Conservation (phyloP, 768 basidiomycete genomes). For the Tricholoma terreum region DNA sequence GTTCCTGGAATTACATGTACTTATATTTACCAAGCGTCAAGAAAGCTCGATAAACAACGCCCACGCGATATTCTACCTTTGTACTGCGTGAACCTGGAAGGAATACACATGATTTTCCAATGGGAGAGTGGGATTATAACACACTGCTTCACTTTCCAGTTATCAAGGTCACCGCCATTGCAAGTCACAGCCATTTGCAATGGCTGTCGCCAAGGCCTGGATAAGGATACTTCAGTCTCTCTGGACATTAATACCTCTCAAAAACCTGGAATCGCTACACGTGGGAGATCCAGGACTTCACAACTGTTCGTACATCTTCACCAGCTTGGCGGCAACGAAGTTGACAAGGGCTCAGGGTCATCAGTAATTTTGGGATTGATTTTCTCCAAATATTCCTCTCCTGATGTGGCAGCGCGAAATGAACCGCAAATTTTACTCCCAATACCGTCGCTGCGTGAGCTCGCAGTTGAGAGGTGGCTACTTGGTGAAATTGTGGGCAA, state of each 20-base stretch:
- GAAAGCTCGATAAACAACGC: too few relatives aligned
- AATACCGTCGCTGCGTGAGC: not conserved
- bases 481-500: not conserved
- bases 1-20: too few relatives aligned
- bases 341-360: not conserved
- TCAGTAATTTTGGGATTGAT: not conserved
- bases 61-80: too few relatives aligned
- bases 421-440: not conserved
- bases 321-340: not conserved
- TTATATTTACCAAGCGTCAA: too few relatives aligned
- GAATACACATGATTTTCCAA: too few relatives aligned
- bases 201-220: not conserved
- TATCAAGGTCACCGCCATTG: too few relatives aligned
- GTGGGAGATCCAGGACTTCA: not conserved
- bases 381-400: not conserved
- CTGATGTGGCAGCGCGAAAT: not conserved
- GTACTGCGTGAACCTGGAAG: too few relatives aligned
- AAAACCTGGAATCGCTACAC: not conserved
- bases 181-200: too few relatives aligned
- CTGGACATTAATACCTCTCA: not conserved
- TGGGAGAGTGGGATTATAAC: too few relatives aligned
- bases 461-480: not conserved
- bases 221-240: not conserved
- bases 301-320: not conserved
- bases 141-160: too few relatives aligned